phyloP scores from a whole-genome alignment of 805 yeast genomes.

The Myxozyma sirexii region DNA sequence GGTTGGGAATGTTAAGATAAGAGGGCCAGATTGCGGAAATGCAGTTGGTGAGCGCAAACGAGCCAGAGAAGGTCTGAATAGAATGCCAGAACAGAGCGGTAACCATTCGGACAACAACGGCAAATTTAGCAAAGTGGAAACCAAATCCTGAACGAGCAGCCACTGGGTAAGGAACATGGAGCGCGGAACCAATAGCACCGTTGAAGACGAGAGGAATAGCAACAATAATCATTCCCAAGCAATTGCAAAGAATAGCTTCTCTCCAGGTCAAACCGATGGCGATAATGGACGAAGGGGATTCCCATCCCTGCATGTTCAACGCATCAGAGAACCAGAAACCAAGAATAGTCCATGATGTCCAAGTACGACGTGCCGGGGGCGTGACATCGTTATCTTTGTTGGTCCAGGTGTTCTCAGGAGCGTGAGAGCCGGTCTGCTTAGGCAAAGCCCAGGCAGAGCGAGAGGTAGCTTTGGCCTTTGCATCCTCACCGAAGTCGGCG shows the following conservation, averaged over 20 bases:
- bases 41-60: slow-evolving; percentile 30
- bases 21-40: slow-evolving; percentile 36
- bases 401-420: slow-evolving; percentile 37
- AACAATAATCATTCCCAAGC: slow-evolving; percentile 48
- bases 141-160: slow-evolving; percentile 82
- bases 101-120: slow-evolving; percentile 29
- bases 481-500: slow-evolving; percentile 2
- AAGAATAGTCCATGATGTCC: slow-evolving; percentile 31
- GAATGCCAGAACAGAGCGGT: slow-evolving; percentile 35
- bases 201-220: slow-evolving; percentile 70
- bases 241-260: slow-evolving; percentile 28
- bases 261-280: slow-evolving; percentile 34
- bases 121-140: slow-evolving; percentile 30
- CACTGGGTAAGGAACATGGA: slow-evolving; percentile 86
- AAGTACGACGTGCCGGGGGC: slow-evolving; percentile 31
- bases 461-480: slow-evolving; percentile 33
- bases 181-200: slow-evolving; percentile 77
- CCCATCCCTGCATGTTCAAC: slow-evolving; percentile 35
- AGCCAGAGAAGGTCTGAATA: slow-evolving; percentile 32
- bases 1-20: slow-evolving; percentile 31
- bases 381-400: slow-evolving; percentile 35
- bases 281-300: slow-evolving; percentile 30
- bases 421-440: slow-evolving; percentile 34
- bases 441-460: slow-evolving; percentile 35
- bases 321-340: slow-evolving; percentile 36